Evolutionary conservation across 768 basidiomycete species (phyloP).

Genomic region (Leccinum broughii): DNA sequence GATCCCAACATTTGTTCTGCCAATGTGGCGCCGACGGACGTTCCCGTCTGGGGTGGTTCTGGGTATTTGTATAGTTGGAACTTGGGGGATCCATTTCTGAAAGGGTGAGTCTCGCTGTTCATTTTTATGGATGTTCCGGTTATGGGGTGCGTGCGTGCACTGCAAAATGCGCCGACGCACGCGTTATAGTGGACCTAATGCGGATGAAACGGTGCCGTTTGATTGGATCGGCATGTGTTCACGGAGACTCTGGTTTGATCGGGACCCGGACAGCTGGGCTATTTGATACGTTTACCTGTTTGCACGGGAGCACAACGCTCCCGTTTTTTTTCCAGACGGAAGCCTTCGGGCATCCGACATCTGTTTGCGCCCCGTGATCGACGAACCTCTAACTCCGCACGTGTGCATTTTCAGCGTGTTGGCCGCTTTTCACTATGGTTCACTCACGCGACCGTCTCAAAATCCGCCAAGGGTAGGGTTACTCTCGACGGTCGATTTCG

Average conservation of each 20-base stretch:
- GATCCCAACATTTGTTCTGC: slow-evolving; percentile 47
- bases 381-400: not conserved
- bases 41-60: slow-evolving; percentile 48
- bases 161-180: not conserved
- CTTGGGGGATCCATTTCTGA: slow-evolving; percentile 74
- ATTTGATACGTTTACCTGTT: not conserved
- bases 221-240: slow-evolving; percentile 1
- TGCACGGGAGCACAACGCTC: not conserved
- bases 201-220: not conserved
- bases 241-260: not conserved
- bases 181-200: slow-evolving; percentile 5
- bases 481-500: slow-evolving; percentile 63
- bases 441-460: slow-evolving; percentile 62
- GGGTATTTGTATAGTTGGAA: slow-evolving; percentile 77
- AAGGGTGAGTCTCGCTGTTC: slow-evolving; percentile 49
- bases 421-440: slow-evolving; percentile 71
- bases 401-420: slow-evolving; percentile 49
- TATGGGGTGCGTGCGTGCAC: not conserved
- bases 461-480: slow-evolving; percentile 73
- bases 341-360: slow-evolving; percentile 16
- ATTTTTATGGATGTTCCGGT: not conserved
- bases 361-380: not conserved
- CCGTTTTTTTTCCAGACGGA: slow-evolving; percentile 10
- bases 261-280: slow-evolving; percentile 6
- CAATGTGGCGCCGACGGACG: slow-evolving; percentile 62